Base-by-base conservation (phyloP, 805 yeast genomes). In the Teunomyces kruisii region DNA sequence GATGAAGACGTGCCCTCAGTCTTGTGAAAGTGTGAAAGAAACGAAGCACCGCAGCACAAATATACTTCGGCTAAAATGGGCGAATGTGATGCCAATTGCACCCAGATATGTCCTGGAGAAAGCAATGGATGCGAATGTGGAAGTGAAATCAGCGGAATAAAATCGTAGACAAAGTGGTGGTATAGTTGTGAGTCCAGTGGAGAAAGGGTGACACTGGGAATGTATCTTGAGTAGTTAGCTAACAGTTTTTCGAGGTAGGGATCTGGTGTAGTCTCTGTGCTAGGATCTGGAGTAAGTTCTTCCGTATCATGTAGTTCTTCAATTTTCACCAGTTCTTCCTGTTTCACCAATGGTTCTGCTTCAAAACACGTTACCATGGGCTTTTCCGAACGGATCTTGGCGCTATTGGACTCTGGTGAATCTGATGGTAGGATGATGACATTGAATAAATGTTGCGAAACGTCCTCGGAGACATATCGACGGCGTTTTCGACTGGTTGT, bases 31-130 rank as follows among this genome's bases (percentile, higher is more conserved):
- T 43, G 50, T 2, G 53, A 46, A 7, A 47, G 39, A 13, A 37
- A 41, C 3, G 51, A 44, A 6, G 55, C 53, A 5, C 56, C 57
- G 27, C 57, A 54, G 14, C 47, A 52, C 30, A 40, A 39, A 44
- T 47, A 52, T 12, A 89, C 74, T 1, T 68, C 59, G 0, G 49
- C 40, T 47, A 96, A 75, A 16, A 86, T 76, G 3, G 50, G 59
- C 0, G 78, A 59, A 61, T 94, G 97, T 49, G 77, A 74, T 0
- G 63, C 70, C 17, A 90, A 52, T 57, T 88, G 90, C 30, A 52
- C 50, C 50, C 53, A 54, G 3, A 52, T 35, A 17, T 49, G 47
- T 3, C 38, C 49, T 1, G 57, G 57, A 5, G 53, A 37, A 22
- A 54, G 49, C 24, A 45, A 28, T 16, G 54, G 51, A 37, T 54